Conservation (phyloP, 345 rosid genomes). For the Melastoma malabathricum region DNA sequence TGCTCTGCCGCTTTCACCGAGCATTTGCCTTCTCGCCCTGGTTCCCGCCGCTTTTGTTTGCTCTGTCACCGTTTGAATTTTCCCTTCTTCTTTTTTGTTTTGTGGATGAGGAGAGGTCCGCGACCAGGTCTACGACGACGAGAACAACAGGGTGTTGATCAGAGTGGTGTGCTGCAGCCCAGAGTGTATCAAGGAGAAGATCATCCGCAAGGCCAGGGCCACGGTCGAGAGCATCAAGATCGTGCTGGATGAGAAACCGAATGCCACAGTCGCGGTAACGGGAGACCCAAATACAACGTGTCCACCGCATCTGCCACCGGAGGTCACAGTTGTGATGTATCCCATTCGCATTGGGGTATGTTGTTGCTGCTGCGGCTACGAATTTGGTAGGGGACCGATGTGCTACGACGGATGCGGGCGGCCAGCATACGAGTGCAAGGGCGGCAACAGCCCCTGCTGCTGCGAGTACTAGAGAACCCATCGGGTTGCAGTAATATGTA, state of each 20-base stretch:
- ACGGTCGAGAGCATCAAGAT: constrained; percentile 13
- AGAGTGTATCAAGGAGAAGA: constrained; percentile 18
- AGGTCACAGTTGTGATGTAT: too few relatives aligned
- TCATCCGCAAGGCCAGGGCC: constrained; percentile 15
- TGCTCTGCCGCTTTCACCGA: constrained; percentile 20
- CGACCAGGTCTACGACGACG: constrained; percentile 15
- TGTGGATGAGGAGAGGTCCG: constrained; percentile 14
- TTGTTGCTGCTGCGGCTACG: too few relatives aligned
- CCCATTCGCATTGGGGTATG: too few relatives aligned
- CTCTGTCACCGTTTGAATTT: too few relatives aligned
- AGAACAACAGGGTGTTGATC: constrained; percentile 15
- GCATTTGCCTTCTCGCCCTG: constrained; percentile 7
- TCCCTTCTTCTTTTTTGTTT: constrained; percentile 2
- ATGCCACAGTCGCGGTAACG: too few relatives aligned
- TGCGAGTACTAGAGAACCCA: too few relatives aligned
- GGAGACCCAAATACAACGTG: too few relatives aligned
- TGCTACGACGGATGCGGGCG: too few relatives aligned
- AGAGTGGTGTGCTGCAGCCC: constrained; percentile 24
- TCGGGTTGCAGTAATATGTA: constrained; percentile 12
- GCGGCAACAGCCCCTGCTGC: too few relatives aligned
- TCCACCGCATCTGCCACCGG: constrained; percentile 1
- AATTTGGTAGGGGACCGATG: too few relatives aligned
- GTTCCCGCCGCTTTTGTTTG: too few relatives aligned
- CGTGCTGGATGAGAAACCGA: constrained; percentile 10
- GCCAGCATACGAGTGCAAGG: too few relatives aligned